These are phyloP conservation scores for Ophiocordyceps robertsii DNA, from an alignment of 2,329 filamentous ascomycete genomes.

Conservation along the genomic window DNA sequence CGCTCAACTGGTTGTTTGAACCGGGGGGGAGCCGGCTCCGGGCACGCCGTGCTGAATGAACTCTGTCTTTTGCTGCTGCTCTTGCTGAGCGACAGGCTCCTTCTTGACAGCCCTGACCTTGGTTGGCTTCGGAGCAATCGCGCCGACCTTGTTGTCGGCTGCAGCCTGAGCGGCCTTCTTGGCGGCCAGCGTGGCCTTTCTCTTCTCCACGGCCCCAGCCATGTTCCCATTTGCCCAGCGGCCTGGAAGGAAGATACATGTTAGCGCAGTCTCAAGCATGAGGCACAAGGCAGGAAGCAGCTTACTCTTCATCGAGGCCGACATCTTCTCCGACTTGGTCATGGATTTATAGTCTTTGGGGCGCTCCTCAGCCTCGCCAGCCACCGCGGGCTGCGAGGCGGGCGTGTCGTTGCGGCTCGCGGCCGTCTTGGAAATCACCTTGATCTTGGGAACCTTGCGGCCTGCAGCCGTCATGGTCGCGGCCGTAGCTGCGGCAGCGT, in stretches of 20 bases:
- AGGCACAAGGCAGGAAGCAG: constrained; percentile 1
- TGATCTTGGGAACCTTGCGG: constrained; percentile 24
- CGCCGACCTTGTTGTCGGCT: constrained; percentile 20
- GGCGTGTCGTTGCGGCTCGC: constrained; percentile 17
- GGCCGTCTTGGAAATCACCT: constrained; percentile 18
- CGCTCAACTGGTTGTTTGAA: background rate
- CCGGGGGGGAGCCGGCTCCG: constrained; percentile 8
- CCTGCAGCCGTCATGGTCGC: constrained; percentile 9
- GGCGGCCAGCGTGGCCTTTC: constrained; percentile 44
- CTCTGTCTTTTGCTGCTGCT: constrained; percentile 2
- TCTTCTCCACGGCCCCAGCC: constrained; percentile 45
- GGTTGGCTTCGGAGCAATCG: constrained; percentile 20
- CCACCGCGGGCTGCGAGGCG: constrained; percentile 5
- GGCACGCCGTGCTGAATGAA: constrained; percentile 15
- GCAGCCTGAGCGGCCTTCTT: constrained; percentile 39
- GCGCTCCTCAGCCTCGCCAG: constrained; percentile 23
- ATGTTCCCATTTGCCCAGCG: constrained; percentile 49
- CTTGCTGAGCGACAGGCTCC: constrained; percentile 11
- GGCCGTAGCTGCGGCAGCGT: constrained; percentile 5
- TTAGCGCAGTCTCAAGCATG: constrained; percentile 9
- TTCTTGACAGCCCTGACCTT: constrained; percentile 22
- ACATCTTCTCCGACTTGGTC: constrained; percentile 55
- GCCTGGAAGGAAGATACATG: constrained; percentile 18
- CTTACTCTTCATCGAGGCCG: constrained; percentile 50
- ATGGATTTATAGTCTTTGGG: constrained; percentile 45